Evolutionary conservation across 176 grass and related monocot genomes (phyloP).

Genomic region (Cenchrus fungigraminus): DNA sequence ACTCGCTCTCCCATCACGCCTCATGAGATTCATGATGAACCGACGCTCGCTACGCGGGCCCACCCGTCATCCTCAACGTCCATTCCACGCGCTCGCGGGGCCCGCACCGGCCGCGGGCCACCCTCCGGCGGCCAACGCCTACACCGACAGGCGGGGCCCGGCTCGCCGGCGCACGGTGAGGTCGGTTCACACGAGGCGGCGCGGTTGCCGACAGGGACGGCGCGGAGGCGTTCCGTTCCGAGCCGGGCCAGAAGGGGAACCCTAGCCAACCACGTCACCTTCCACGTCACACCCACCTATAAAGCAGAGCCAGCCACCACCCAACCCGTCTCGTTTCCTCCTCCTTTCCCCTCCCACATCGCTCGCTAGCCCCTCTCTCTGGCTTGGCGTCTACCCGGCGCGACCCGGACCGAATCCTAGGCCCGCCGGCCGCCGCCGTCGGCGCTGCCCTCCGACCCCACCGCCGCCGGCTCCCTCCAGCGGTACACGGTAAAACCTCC

Average conservation of each 20-base stretch:
- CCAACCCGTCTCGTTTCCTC: not conserved
- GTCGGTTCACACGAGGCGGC: constrained; percentile 23
- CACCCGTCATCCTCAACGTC: not conserved
- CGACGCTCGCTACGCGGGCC: not conserved
- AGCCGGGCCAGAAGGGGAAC: constrained; percentile 7
- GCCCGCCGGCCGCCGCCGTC: not conserved
- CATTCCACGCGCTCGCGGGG: no score
- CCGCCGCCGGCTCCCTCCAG: not conserved
- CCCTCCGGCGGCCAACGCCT: not conserved
- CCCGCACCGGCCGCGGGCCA: not conserved
- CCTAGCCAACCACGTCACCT: constrained; percentile 56
- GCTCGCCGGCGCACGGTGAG: not conserved
- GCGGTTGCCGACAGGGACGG: not conserved
- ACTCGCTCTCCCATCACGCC: not conserved
- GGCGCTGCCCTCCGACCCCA: not conserved
- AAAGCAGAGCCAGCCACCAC: constrained; percentile 1
- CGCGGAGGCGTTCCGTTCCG: not conserved
- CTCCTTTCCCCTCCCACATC: not conserved
- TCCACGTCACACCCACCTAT: constrained; percentile 57
- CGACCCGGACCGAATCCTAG: constrained; percentile 28
- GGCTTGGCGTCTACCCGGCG: constrained; percentile 40
- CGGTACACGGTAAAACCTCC: constrained; percentile 26
- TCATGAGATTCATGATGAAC: not conserved
- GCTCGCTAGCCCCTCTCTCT: no score
- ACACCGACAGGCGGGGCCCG: not conserved